phyloP scores from a whole-genome alignment of 768 basidiomycete species.

The Suillus hirtellus region DNA sequence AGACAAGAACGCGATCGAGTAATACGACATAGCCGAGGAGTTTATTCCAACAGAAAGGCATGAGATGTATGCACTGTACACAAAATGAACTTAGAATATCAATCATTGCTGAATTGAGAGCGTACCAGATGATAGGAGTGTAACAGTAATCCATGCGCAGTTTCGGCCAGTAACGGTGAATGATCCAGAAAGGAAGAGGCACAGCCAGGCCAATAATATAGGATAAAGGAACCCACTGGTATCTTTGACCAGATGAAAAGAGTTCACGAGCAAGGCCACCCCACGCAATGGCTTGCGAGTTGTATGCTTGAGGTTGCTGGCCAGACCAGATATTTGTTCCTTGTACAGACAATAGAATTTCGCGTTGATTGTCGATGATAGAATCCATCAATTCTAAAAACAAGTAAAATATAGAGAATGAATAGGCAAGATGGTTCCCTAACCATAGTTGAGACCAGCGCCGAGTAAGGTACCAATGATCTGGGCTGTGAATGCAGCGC shows the following conservation, averaged over 20 bases:
- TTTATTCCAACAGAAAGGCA: conserved; percentile 29
- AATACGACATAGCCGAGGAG: conserved; percentile 22
- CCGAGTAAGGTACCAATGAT: conserved; percentile 57
- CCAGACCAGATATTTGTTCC: conserved; percentile 45
- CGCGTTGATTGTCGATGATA: conserved; percentile 51
- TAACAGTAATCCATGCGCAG: conserved; percentile 28
- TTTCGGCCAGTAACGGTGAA: conserved; percentile 37
- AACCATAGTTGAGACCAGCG: conserved; percentile 46
- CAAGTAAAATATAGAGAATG: neutral
- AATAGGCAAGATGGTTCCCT: conserved; percentile 1
- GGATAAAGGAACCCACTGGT: conserved; percentile 43
- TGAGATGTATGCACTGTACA: conserved; percentile 12
- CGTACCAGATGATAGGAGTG: conserved; percentile 31
- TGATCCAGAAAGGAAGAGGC: conserved; percentile 43
- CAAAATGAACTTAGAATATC: conserved; percentile 4
- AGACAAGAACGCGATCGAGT: conserved; percentile 30
- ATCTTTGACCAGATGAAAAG: conserved; percentile 31
- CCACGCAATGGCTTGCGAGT: conserved; percentile 39
- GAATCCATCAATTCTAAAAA: conserved; percentile 57
- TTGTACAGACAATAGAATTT: conserved; percentile 52
- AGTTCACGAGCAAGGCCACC: conserved; percentile 39
- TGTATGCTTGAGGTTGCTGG: conserved; percentile 31
- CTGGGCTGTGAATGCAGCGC: conserved; percentile 62
- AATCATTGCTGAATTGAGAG: neutral
- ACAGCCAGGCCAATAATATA: conserved; percentile 34